Conservation (phyloP, 371 early-diverging fungal species). For the Mucor saturninus region DNA sequence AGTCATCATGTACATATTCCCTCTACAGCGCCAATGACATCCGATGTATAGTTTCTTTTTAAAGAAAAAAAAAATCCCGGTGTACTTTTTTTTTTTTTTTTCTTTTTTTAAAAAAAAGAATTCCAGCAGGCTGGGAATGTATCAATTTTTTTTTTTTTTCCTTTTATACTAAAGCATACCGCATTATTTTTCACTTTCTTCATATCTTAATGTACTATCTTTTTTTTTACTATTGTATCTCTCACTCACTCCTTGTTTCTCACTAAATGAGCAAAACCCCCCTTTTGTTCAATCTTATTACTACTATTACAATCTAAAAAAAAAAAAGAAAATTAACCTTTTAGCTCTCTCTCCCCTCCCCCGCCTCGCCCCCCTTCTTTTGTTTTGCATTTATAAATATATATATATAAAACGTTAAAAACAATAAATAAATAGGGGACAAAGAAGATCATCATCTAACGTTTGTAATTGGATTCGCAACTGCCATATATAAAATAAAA, state of each 20-base stretch:
- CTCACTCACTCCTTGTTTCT: neutral
- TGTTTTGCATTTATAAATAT: no score
- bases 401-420: no score
- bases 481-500: neutral
- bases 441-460: neutral
- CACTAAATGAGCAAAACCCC: neutral
- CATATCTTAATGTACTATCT: neutral
- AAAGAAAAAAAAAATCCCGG: neutral
- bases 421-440: no score
- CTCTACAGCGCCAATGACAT: conserved; percentile 12
- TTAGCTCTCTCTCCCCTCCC: no score
- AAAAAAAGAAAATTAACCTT: no score
- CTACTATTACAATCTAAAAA: no score
- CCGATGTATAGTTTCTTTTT: conserved; percentile 1
- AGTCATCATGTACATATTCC: conserved; percentile 4
- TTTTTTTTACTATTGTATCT: neutral
- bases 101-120: neutral
- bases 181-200: neutral
- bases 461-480: neutral
- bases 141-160: conserved; percentile 6
- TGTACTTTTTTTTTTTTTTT: neutral
- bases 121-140: conserved; percentile 13
- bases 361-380: no score
- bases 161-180: neutral
- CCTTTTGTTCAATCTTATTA: neutral